phyloP scores from a whole-genome alignment of 108 stramenopile species.

The Tribonema minus region DNA sequence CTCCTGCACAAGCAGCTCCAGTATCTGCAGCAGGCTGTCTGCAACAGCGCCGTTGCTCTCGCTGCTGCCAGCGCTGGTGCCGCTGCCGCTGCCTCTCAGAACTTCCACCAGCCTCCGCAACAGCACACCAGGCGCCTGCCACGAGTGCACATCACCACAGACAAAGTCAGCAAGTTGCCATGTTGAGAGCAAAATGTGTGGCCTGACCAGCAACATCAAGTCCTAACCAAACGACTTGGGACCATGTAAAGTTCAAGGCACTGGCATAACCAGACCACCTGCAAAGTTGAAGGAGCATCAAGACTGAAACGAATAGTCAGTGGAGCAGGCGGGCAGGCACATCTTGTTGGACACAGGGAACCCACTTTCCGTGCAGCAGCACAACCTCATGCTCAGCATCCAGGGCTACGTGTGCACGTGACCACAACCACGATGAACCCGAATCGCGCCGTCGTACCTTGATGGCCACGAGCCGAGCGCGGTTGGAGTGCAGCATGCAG shows the following conservation, averaged over 20 bases:
- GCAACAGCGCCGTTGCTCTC: neutral
- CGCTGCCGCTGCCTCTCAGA: neutral
- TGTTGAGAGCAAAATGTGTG: neutral
- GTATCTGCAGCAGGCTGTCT: neutral
- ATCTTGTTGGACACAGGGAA: too few relatives aligned
- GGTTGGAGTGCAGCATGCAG: conserved; percentile 35
- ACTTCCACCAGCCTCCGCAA: conserved; percentile 29
- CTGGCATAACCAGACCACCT: too few relatives aligned
- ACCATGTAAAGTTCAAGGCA: too few relatives aligned
- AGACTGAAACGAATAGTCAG: too few relatives aligned
- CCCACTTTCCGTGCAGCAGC: too few relatives aligned
- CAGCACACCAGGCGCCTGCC: conserved; percentile 25
- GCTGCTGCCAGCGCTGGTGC: neutral
- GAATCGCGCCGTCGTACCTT: conserved; percentile 4
- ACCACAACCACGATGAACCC: neutral
- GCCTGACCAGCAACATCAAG: neutral
- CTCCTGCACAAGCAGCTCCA: neutral
- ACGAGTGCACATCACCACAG: neutral
- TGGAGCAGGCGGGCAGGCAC: too few relatives aligned
- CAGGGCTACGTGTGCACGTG: neutral
- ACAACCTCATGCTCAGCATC: neutral
- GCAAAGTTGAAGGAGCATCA: too few relatives aligned
- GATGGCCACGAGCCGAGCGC: conserved; percentile 5
- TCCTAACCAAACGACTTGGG: too few relatives aligned
- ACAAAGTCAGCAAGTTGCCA: neutral